Base-by-base conservation (phyloP, 2,329 filamentous ascomycete species). In the Torrubiella hemipterigena region DNA sequence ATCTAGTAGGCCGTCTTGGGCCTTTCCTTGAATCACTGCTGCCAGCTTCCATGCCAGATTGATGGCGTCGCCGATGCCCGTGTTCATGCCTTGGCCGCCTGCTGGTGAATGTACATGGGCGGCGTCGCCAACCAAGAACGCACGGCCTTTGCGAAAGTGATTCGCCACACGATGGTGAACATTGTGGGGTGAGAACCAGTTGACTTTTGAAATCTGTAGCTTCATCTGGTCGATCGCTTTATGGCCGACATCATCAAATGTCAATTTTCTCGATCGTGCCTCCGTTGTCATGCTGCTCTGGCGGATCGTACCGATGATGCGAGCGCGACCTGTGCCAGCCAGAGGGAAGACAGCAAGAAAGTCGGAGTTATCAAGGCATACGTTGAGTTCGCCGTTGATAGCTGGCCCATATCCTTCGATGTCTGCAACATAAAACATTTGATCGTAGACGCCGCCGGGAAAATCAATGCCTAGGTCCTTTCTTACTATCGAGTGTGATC, bases 1-100 rank as follows among this genome's bases (percentile, higher is more conserved):
- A 4, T 27, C 27, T 3, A 51, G 28, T 3, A 50, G 37, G 4
- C 28, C 23, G 8, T 31, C 26, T 2, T 31, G 29, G 1, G 37
- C 42, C 2, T 35, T 31, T 3, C 38, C 37, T 8, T 42, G 41
- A 24, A 48, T 27, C 2, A 48, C 44, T 6, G 42, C 39, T 4
- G 44, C 51, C 2, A 56, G 39, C 30, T 55, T 55, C 52, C 54
- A 57, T 4, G 43, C 52, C 1, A 57, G 33, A 30, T 55, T 50
- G 17, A 52, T 39, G 11, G 49, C 44, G 31, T 57, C 54, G 4
- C 50, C 49, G 4, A 56, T 48, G 2, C 50, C 52, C 2, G 48
- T 53, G 37, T 58, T 58, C 49, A 56, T 52, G 2, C 54, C 54
- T 31, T 57, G 52, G 0, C 52, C 54, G 7, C 54, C 54, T 12